A percentile compares a stretch with the other conserved stretches of the same genome.
Conservation (phyloP, 805 yeast genomes). For the Hanseniaspora valbyensis region DNA sequence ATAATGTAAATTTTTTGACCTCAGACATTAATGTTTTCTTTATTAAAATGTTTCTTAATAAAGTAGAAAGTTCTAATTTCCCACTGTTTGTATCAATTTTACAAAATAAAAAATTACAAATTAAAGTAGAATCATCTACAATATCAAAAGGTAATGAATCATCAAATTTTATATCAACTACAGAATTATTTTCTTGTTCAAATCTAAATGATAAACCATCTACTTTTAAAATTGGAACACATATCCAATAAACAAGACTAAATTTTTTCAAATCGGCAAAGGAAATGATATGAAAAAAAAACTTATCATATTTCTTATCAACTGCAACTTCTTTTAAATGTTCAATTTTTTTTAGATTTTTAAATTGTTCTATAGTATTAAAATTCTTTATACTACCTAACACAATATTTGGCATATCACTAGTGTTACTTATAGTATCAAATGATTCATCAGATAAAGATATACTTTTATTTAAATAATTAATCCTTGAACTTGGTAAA, state of each 20-base stretch:
- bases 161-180: background rate
- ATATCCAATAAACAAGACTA: conserved; percentile 81
- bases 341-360: conserved; percentile 48
- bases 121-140: background rate
- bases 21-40: background rate
- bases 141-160: background rate
- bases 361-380: conserved; percentile 82
- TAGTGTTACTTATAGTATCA: too few species aligned
- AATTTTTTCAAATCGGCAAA: conserved; percentile 86
- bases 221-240: conserved; percentile 51
- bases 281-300: conserved; percentile 39
- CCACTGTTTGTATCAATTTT: background rate
- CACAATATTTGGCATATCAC: too few species aligned
- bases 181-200: background rate
- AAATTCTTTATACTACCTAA: conserved; percentile 44
- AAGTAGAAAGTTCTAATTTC: background rate
- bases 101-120: background rate
- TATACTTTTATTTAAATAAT: conserved; percentile 28
- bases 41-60: conserved; percentile 33
- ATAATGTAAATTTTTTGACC: background rate
- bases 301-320: conserved; percentile 23
- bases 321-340: conserved; percentile 39
- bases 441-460: conserved; percentile 21
- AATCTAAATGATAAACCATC: conserved; percentile 16
- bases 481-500: conserved; percentile 18